Percentiles rank a stretch among this genome's conserved stretches.
These are phyloP conservation scores for Aspergillus unguis DNA, from an alignment of 2,329 filamentous ascomycete genomes.

Conservation along the genomic window DNA sequence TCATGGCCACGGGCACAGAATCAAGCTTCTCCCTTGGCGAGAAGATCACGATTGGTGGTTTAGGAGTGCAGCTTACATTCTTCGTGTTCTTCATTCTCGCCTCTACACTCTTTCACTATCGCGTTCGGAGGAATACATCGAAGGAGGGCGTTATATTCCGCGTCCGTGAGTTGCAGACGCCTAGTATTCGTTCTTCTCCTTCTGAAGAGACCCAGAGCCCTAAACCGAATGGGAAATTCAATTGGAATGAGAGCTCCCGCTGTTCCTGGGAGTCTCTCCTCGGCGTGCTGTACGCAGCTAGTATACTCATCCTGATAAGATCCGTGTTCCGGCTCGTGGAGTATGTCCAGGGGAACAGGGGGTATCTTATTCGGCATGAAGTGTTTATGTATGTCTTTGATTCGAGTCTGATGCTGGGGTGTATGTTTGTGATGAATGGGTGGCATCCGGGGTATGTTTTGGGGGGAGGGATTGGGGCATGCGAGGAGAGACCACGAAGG, in stretches of 20 bases:
- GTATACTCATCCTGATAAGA: constrained; percentile 21
- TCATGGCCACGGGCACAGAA: background rate
- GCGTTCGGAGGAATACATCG: background rate
- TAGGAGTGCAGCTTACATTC: background rate
- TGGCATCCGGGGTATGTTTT: background rate
- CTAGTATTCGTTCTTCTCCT: too few relatives aligned
- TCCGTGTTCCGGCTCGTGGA: constrained; percentile 17
- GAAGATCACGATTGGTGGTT: background rate
- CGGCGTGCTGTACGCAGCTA: constrained; percentile 8
- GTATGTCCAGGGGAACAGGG: background rate
- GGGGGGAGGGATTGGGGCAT: background rate
- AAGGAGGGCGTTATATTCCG: background rate
- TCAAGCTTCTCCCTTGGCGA: background rate
- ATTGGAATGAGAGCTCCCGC: background rate
- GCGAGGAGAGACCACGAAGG: background rate
- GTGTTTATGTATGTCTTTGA: constrained; percentile 4
- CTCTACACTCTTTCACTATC: background rate
- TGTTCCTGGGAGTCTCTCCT: background rate
- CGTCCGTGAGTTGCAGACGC: too few relatives aligned
- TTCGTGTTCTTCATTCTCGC: background rate
- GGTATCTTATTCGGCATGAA: constrained; percentile 1
- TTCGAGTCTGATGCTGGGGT: background rate
- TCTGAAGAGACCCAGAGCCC: too few relatives aligned
- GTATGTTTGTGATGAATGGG: constrained; percentile 6
- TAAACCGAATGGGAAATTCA: too few relatives aligned